These are phyloP conservation scores for Vaccinium macrocarpon DNA, from an alignment of 148 eudicot species.

Conservation along the genomic window DNA sequence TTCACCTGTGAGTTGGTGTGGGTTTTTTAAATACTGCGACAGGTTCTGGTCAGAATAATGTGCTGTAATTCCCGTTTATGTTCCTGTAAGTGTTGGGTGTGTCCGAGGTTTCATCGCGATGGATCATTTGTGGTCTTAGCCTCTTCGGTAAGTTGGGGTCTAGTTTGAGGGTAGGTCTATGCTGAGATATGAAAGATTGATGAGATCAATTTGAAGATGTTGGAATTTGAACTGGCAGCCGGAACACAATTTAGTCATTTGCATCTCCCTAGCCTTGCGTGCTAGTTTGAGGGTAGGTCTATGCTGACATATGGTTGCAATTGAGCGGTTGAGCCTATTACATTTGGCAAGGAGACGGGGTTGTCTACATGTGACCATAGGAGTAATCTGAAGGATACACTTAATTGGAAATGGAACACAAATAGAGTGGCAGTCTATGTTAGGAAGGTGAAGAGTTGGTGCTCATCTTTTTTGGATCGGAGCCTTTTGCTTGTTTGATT, in stretches of 20 bases:
- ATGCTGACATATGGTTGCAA: too few species aligned
- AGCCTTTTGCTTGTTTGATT: neutral
- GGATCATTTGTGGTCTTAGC: neutral
- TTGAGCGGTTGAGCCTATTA: neutral
- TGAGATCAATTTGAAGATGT: neutral
- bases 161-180: neutral
- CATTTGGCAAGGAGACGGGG: neutral
- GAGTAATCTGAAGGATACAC: neutral
- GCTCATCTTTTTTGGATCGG: neutral
- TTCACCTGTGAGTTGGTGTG: slow-evolving; percentile 5
- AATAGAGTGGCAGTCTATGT: neutral
- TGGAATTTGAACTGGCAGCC: neutral
- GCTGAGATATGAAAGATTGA: neutral
- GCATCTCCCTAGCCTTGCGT: slow-evolving; percentile 1
- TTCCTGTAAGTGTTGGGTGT: neutral
- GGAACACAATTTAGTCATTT: neutral
- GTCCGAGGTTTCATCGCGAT: neutral
- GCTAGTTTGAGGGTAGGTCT: too few species aligned
- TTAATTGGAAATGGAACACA: neutral
- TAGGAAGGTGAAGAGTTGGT: neutral
- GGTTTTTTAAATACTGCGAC: neutral
- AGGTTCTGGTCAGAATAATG: neutral
- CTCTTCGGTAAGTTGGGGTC: neutral
- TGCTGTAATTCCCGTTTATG: neutral
- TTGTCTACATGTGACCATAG: neutral